A percentile compares a stretch with the other conserved stretches of the same genome.
phyloP scores from a whole-genome alignment of 305 asterid species.

The Stenogyne calaminthoides region DNA sequence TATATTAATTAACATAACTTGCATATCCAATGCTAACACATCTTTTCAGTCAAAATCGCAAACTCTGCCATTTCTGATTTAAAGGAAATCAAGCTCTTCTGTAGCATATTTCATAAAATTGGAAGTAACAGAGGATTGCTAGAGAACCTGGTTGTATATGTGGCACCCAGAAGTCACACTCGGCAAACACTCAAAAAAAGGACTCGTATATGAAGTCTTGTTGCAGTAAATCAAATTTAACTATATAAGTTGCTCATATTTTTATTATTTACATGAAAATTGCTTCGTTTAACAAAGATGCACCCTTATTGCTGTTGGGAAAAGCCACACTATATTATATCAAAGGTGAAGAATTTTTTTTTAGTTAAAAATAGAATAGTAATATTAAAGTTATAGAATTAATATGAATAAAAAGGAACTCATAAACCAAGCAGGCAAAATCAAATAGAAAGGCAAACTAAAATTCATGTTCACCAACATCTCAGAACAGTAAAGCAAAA shows the following conservation, averaged over 20 bases:
- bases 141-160: neutral
- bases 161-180: neutral
- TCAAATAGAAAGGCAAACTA: neutral
- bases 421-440: neutral
- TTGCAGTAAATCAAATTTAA: neutral
- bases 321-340: neutral
- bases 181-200: neutral
- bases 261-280: neutral
- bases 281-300: neutral
- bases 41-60: neutral
- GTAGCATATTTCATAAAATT: neutral
- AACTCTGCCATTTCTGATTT: neutral
- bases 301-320: neutral
- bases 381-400: neutral
- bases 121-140: neutral
- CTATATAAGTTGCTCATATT: neutral
- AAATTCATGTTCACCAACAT: neutral
- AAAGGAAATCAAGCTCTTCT: neutral
- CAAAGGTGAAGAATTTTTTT: neutral
- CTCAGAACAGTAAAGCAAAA: conserved; percentile 13
- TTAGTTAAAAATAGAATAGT: neutral
- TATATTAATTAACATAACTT: neutral
- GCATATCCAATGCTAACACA: neutral
- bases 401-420: neutral
- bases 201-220: neutral